A percentile compares a stretch with the other conserved stretches of the same genome.
phyloP scores from a whole-genome alignment of 164 flowering plant genomes.

The Saururus chinensis region DNA sequence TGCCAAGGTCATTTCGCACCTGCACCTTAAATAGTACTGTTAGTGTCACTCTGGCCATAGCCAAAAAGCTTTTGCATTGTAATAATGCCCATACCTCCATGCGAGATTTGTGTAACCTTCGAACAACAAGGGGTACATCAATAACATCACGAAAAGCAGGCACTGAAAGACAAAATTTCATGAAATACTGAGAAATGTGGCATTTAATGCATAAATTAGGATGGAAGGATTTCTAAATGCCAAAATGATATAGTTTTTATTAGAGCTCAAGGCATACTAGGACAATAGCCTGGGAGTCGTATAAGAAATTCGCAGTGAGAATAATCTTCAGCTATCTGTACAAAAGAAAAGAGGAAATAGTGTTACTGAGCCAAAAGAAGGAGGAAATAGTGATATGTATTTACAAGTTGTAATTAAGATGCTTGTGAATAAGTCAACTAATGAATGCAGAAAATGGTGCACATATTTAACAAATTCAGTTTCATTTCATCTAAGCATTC shows the following conservation, averaged over 20 bases:
- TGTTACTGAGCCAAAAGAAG: neutral
- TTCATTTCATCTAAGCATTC: too few species aligned
- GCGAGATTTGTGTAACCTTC: slow-evolving; percentile 76
- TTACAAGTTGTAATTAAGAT: too few species aligned
- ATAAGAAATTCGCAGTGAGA: slow-evolving; percentile 88
- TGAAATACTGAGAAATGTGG: neutral
- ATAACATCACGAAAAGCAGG: slow-evolving; percentile 96
- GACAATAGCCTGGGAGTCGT: slow-evolving; percentile 98
- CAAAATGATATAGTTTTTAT: neutral
- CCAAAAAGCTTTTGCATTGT: neutral
- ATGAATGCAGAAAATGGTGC: too few species aligned
- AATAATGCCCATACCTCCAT: slow-evolving; percentile 38
- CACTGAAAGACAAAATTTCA: slow-evolving; percentile 34
- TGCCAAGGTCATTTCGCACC: slow-evolving; percentile 82
- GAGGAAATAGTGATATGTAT: neutral
- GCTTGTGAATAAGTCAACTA: too few species aligned
- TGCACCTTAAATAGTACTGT: slow-evolving; percentile 8
- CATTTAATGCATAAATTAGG: neutral
- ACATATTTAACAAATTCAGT: too few species aligned
- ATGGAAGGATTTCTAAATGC: too few species aligned
- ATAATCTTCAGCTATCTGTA: slow-evolving; percentile 97
- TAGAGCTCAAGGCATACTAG: slow-evolving; percentile 50
- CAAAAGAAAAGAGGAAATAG: neutral
- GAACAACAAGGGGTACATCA: slow-evolving; percentile 92
- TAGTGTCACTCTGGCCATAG: neutral